phyloP scores from a whole-genome alignment of 768 basidiomycete genomes.

The Boletus insuetus region DNA sequence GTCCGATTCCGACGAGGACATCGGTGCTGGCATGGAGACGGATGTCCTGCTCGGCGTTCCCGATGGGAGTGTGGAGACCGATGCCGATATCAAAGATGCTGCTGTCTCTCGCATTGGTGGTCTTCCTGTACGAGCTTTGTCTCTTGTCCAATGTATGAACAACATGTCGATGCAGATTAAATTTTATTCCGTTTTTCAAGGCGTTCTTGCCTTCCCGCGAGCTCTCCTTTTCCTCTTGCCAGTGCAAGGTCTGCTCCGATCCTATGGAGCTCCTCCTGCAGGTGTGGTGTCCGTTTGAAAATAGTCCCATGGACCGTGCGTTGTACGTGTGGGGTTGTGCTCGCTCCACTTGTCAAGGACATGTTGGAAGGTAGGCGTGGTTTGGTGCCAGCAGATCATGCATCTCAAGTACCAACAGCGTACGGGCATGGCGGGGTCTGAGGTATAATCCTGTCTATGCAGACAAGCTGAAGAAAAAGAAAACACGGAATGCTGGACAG shows the following conservation, averaged over 20 bases:
- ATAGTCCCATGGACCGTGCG: slow-evolving; percentile 80
- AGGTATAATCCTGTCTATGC: slow-evolving; percentile 75
- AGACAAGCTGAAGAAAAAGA: slow-evolving; percentile 60
- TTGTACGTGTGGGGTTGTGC: slow-evolving; percentile 87
- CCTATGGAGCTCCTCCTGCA: slow-evolving; percentile 84
- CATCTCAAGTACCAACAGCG: slow-evolving; percentile 39
- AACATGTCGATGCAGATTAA: slow-evolving; percentile 41
- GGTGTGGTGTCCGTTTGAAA: slow-evolving; percentile 87
- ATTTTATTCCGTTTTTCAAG: slow-evolving; percentile 53
- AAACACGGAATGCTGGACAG: slow-evolving; percentile 37
- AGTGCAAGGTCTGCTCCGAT: slow-evolving; percentile 67
- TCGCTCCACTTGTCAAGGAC: slow-evolving; percentile 64
- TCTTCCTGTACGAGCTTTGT: slow-evolving; percentile 70
- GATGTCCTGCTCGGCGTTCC: slow-evolving; percentile 77
- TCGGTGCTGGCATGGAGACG: slow-evolving; percentile 56
- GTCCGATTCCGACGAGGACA: slow-evolving; percentile 80
- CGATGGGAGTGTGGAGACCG: slow-evolving; percentile 62
- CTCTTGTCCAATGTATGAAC: slow-evolving; percentile 46
- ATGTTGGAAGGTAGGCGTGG: slow-evolving; percentile 68
- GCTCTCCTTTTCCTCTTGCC: slow-evolving; percentile 59
- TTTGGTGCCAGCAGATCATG: background rate
- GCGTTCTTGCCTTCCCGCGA: slow-evolving; percentile 66
- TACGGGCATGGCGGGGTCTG: slow-evolving; percentile 80
- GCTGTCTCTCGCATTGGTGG: slow-evolving; percentile 90
- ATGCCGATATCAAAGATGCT: slow-evolving; percentile 64